phyloP scores from a whole-genome alignment of 108 stramenopile genomes.

The Chaetoceros tenuissimus region DNA sequence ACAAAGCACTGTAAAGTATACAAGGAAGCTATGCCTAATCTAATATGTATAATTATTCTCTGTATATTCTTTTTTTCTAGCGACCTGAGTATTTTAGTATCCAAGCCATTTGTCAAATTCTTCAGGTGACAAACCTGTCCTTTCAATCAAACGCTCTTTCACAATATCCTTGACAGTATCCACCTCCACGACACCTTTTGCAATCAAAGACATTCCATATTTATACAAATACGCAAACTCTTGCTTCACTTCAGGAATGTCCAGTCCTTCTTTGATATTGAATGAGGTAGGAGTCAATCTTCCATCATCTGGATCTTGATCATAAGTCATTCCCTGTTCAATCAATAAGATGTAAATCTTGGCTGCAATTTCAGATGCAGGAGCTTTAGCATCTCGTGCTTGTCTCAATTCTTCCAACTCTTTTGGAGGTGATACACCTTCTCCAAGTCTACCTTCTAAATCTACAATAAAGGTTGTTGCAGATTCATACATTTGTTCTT shows the following conservation, averaged over 20 bases:
- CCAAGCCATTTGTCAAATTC: constrained; percentile 71
- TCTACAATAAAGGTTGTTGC: constrained; percentile 50
- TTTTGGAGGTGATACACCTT: constrained; percentile 44
- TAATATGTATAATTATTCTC: no score
- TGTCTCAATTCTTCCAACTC: constrained; percentile 39
- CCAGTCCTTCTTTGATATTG: constrained; percentile 56
- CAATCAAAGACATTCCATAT: constrained; percentile 60
- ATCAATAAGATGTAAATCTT: constrained; percentile 66
- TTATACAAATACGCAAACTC: constrained; percentile 58
- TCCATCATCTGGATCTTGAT: constrained; percentile 53
- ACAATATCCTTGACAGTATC: constrained; percentile 42
- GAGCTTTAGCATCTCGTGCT: constrained; percentile 25
- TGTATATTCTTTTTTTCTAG: no score
- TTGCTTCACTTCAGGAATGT: constrained; percentile 55
- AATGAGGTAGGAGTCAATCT: constrained; percentile 57
- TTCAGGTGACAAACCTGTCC: constrained; percentile 55
- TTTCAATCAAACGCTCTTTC: constrained; percentile 47
- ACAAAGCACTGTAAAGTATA: no score
- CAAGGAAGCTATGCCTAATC: no score
- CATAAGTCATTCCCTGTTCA: constrained; percentile 65
- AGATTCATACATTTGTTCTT: constrained; percentile 40
- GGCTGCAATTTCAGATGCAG: constrained; percentile 25
- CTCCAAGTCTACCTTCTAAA: constrained; percentile 30
- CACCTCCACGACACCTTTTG: constrained; percentile 32
- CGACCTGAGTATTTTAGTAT: no score